These are phyloP conservation scores for Rhodotorula sp. DNA, from an alignment of 1,284 basidiomycete genomes.

Conservation along the genomic window DNA sequence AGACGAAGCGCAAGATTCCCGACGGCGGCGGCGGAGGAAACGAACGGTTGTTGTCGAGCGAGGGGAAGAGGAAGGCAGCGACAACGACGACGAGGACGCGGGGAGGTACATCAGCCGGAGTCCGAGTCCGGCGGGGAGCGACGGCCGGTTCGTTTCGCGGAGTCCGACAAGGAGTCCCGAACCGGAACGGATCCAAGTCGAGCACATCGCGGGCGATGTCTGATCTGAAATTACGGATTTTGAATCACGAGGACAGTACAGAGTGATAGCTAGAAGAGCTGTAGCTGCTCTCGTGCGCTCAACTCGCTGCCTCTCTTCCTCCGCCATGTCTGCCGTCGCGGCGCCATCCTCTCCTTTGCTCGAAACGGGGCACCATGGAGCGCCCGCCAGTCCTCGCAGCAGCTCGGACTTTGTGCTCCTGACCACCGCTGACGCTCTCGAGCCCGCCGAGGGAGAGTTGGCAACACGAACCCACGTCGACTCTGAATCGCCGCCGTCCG, in stretches of 20 bases:
- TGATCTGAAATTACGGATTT: background rate
- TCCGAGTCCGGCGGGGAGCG: slow-evolving; percentile 28
- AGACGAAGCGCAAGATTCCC: slow-evolving; percentile 2
- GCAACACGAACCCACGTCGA: background rate
- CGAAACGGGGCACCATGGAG: background rate
- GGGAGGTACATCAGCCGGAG: slow-evolving; percentile 34
- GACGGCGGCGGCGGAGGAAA: background rate
- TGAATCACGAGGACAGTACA: background rate
- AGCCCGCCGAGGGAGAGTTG: background rate
- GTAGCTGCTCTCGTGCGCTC: background rate
- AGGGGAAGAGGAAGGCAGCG: background rate
- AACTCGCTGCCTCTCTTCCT: background rate
- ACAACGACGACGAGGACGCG: slow-evolving; percentile 14
- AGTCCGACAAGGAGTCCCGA: slow-evolving; percentile 37
- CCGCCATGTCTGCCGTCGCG: background rate
- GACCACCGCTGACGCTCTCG: slow-evolving; percentile 1
- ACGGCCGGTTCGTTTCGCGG: slow-evolving; percentile 31
- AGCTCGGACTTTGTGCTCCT: slow-evolving; percentile 11
- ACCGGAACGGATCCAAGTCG: slow-evolving; percentile 25
- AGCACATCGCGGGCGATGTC: slow-evolving; percentile 35
- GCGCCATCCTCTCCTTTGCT: background rate
- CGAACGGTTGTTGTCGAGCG: slow-evolving; percentile 15
- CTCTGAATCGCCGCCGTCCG: background rate
- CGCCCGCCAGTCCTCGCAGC: background rate
- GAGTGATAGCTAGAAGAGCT: background rate